Evolutionary conservation across 1,284 basidiomycete species (phyloP), one percentile per base, ranked within the genome.

Genomic region (Phlebopus sp.): DNA sequence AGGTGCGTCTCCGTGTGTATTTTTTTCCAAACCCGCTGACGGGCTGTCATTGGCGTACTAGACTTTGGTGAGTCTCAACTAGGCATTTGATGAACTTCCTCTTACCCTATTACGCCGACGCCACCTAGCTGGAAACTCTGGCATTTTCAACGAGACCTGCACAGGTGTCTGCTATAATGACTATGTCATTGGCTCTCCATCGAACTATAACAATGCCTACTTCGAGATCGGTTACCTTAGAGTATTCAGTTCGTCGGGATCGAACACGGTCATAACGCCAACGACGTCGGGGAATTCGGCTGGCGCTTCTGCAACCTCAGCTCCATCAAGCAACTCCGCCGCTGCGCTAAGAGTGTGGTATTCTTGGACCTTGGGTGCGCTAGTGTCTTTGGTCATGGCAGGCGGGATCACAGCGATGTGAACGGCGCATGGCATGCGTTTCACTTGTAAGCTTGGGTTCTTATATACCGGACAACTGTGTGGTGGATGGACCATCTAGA

Each of bases 141-240:
- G 66, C 27, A 69, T 80, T 30, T 86, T 88, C 63, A 66, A 73
- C 11, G 62, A 81, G 59, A 90, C 86, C 0, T 91, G 89, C 67
- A 55, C 71, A 1, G 82, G 82, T 18, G 64, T 67, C 8, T 87
- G 86, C 65, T 89, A 90, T 69, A 73, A 77, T n/a, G 81, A 87
- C 65, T 89, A 79, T 51, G 89, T 91, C 39, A 72, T 88, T 55
- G 82, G 85, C 29, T 64, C 79, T 48, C 78, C 84, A 30, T 77
- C 78, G 19, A 75, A 73, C 55, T 90, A 84, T 68, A 74, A 79
- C 60, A 77, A 77, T 44, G 87, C 88, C 1, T 90, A 85, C 69
- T 92, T 90, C 59, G 88, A 90, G 61, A 75, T 92, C 53, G 74
- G 77, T 19, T 79, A 72, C 46, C 73, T 86, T 44, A 72, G 76